phyloP scores from a whole-genome alignment of 1,139 yeast species.

The Yamadazyma blattariae region DNA sequence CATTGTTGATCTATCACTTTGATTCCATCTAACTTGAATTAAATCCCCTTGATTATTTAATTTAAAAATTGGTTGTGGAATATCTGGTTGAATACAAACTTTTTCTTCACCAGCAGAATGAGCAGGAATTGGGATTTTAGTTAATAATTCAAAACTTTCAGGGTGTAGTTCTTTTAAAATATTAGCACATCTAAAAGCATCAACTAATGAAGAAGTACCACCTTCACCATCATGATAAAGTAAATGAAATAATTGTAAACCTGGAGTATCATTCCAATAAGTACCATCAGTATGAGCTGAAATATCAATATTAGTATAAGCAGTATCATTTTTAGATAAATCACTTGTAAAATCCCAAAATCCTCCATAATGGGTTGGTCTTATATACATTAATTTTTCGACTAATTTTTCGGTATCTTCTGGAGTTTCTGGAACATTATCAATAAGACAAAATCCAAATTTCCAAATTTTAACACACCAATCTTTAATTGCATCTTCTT shows the following conservation, averaged over 20 bases:
- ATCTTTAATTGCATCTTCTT: conserved; percentile 47
- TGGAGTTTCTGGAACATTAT: conserved; percentile 61
- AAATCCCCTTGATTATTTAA: conserved; percentile 54
- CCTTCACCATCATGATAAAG: conserved; percentile 67
- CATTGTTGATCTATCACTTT: conserved; percentile 70
- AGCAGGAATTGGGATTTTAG: conserved; percentile 59
- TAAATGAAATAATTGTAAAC: conserved; percentile 69
- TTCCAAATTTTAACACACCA: conserved; percentile 60
- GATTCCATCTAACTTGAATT: conserved; percentile 73
- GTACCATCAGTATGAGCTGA: conserved; percentile 77
- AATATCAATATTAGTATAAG: conserved; percentile 68
- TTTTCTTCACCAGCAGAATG: conserved; percentile 75
- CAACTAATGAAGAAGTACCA: conserved; percentile 72
- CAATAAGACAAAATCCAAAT: conserved; percentile 64
- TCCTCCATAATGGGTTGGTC: conserved; percentile 78
- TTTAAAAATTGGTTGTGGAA: conserved; percentile 60
- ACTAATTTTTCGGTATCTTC: conserved; percentile 61
- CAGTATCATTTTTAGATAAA: conserved; percentile 68
- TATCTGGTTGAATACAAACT: conserved; percentile 64
- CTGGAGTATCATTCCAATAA: conserved; percentile 77
- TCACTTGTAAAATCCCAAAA: conserved; percentile 83
- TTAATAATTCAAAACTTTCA: conserved; percentile 52
- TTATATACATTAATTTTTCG: conserved; percentile 58
- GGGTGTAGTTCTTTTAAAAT: conserved; percentile 48
- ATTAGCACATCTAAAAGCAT: conserved; percentile 64